Base-by-base conservation (phyloP, 2,329 filamentous ascomycete species). In the Aspergillus sp. region DNA sequence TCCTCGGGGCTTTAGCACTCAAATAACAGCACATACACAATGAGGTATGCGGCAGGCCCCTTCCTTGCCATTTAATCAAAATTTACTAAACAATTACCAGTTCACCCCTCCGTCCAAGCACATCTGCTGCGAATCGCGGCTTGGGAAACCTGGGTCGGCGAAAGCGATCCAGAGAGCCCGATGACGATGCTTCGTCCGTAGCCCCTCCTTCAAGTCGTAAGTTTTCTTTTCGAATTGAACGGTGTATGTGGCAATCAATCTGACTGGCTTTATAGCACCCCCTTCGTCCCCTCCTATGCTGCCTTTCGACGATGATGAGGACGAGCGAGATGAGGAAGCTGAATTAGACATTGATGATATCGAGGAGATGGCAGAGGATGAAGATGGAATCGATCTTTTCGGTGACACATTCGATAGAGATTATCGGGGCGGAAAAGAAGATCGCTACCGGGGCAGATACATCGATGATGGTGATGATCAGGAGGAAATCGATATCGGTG, bases 121-220 rank as follows among this genome's bases (percentile, higher is more conserved):
- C 90, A 81, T 86, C 88, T 60, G 93, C 92, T 64, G 91, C 88
- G 68, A 96, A 96, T 77, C 86, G 91, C 66, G 90, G 91, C 53
- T 73, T 83, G 56, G 75, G 77, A 17, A 77, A 77, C 53, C 67
- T 78, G 62, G 82, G 77, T 63, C 77, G 81, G 61, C 81, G 85
- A 60, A 90, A 90, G 75, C 83, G 87, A 67, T 80, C 82, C 37
- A 82, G 87, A 76, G 87, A 89, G 66, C 82, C 82, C 58, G 86
- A 88, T 65, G 83, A 86, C 68, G 84, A 86, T 53, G 79, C 80
- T 43, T 85, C 84, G 27, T 85, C 84, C 15, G 81, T 79, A 52
- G 80, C 80, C 63, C 84, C 85, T 63, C 85, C 85, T 23, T 87
- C 85, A 35, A 87, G 84, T 68, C 84, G 84, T 87, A 74, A 73